Percentiles rank a stretch among this genome's conserved stretches.
Evolutionary conservation across 1,284 basidiomycete genomes (phyloP).

Genomic region (Pulveroboletus sp.): DNA sequence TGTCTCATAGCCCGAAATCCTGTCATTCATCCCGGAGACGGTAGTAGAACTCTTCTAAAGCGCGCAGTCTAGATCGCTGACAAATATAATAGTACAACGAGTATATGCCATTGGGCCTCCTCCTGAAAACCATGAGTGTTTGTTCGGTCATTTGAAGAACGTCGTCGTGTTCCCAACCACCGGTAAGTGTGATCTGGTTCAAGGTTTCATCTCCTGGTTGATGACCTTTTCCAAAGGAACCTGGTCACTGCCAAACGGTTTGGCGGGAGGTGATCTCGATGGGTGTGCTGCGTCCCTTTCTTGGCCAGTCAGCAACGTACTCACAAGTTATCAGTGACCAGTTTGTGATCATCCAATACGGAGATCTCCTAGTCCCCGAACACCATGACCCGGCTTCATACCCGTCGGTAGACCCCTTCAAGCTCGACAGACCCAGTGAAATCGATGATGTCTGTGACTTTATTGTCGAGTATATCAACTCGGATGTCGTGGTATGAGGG

Average conservation of each 20-base stretch:
- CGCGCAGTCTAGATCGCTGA: slow-evolving; percentile 2
- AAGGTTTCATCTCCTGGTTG: background rate
- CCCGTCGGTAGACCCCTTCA: slow-evolving; percentile 40
- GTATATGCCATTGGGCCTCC: slow-evolving; percentile 73
- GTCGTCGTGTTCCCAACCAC: slow-evolving; percentile 72
- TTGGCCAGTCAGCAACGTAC: slow-evolving; percentile 13
- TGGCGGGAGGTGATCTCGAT: slow-evolving; percentile 76
- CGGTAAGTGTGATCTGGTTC: slow-evolving; percentile 44
- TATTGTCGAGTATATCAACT: slow-evolving; percentile 80
- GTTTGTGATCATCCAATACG: slow-evolving; percentile 54
- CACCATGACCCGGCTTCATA: slow-evolving; percentile 59
- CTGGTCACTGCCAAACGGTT: slow-evolving; percentile 64
- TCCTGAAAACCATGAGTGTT: slow-evolving; percentile 54
- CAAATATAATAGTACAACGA: slow-evolving; percentile 53
- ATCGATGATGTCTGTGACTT: slow-evolving; percentile 81
- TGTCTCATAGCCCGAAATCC: slow-evolving; percentile 69
- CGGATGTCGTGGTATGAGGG: slow-evolving; percentile 63
- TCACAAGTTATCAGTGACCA: slow-evolving; percentile 45
- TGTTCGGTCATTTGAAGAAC: slow-evolving; percentile 66
- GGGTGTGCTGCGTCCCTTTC: slow-evolving; percentile 47
- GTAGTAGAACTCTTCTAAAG: slow-evolving; percentile 38
- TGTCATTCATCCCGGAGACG: slow-evolving; percentile 71
- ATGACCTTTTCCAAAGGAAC: slow-evolving; percentile 42
- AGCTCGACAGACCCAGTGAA: slow-evolving; percentile 56
- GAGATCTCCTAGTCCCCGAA: slow-evolving; percentile 51